Evolutionary conservation across 768 basidiomycete genomes (phyloP).

Genomic region (Cytidiella melzeri): DNA sequence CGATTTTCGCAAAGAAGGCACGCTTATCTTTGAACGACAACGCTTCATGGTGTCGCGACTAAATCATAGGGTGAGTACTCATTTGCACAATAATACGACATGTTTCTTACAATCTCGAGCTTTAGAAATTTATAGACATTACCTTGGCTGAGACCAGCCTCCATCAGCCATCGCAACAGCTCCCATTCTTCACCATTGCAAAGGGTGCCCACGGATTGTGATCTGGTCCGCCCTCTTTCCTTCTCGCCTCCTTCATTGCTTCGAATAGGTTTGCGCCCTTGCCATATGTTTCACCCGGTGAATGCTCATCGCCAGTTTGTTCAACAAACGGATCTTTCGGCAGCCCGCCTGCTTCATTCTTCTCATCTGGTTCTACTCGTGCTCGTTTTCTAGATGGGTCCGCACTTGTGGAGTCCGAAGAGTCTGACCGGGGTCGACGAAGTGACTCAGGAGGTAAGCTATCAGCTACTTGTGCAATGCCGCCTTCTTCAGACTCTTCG

Average conservation of each 20-base stretch:
- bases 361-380: slow-evolving; percentile 2
- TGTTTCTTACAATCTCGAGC: slow-evolving; percentile 14
- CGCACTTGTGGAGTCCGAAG: too few species aligned
- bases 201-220: slow-evolving; percentile 14
- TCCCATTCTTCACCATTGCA: slow-evolving; percentile 16
- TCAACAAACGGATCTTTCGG: slow-evolving; percentile 1
- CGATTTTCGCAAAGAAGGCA: slow-evolving; percentile 6
- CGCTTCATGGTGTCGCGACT: slow-evolving; percentile 5
- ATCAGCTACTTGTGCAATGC: too few species aligned
- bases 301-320: background rate
- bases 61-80: background rate
- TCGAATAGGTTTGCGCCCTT: background rate
- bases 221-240: too few species aligned
- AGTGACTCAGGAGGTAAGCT: too few species aligned
- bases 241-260: background rate
- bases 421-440: too few species aligned
- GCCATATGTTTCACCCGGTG: background rate
- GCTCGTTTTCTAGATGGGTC: too few species aligned
- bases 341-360: slow-evolving; percentile 2
- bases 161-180: slow-evolving; percentile 15
- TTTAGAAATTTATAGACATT: slow-evolving; percentile 21
- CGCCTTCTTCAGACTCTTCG: too few species aligned
- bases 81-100: background rate
- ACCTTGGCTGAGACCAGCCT: slow-evolving; percentile 14
- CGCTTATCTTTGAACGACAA: slow-evolving; percentile 11